Evolutionary conservation across 2,329 filamentous ascomycete species (phyloP).

Genomic region (Cercospora zeina): DNA sequence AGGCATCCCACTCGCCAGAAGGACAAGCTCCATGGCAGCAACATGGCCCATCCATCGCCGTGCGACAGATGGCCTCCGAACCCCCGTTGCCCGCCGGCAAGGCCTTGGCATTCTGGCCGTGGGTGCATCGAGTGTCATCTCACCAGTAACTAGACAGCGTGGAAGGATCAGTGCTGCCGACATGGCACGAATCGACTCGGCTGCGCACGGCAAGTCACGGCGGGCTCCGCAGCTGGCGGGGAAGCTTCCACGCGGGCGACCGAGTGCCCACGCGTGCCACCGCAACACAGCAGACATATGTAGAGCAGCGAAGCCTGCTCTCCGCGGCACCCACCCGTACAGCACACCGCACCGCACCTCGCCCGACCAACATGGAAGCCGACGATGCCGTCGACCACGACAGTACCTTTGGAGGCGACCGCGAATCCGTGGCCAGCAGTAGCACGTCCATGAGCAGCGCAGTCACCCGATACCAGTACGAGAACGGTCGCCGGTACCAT

Average conservation of each 20-base stretch:
- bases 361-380: conserved; percentile 28
- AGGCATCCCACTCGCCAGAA: background rate
- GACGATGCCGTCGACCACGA: conserved; percentile 34
- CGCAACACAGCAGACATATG: background rate
- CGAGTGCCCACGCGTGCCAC: conserved; percentile 2
- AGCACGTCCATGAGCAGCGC: conserved; percentile 26
- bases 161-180: background rate
- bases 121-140: too few species aligned
- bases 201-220: background rate
- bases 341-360: background rate
- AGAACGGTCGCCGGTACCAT: conserved; percentile 31
- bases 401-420: conserved; percentile 35
- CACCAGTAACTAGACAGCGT: too few species aligned
- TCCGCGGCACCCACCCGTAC: background rate
- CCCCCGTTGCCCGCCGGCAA: too few species aligned
- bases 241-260: conserved; percentile 1
- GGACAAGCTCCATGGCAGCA: background rate
- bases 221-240: background rate
- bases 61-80: too few species aligned
- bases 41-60: too few species aligned
- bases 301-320: background rate
- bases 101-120: too few species aligned
- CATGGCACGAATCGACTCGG: background rate
- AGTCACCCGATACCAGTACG: conserved; percentile 22
- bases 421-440: conserved; percentile 30